Base-by-base conservation (phyloP, 345 rosid genomes). In the Eucalyptus tenuipes region DNA sequence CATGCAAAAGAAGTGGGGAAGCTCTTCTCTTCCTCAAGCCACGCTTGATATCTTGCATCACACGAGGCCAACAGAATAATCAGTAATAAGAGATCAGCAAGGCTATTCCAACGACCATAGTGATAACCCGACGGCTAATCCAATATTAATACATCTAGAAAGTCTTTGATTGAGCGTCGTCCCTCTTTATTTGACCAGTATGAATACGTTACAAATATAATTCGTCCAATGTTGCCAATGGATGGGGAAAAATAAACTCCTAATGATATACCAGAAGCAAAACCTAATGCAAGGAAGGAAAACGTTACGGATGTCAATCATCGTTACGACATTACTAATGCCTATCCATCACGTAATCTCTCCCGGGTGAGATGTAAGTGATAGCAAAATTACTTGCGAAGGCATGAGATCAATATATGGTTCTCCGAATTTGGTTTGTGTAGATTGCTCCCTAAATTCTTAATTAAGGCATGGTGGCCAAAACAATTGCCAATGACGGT, bases 401-500 rank as follows among this genome's bases (percentile, higher is more conserved):
- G 68, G 8, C 68, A 61, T 27, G 68, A 61, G 68, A 61, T 61
- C 31, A 61, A 61, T 27, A 29, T 61, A 61, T 12, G 33, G 33
- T 29, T 61, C 2, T 29, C 4, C 1, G 8, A 27, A 16, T 29
- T 29, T 3, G 1, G 16, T 13, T 12, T 13, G 8, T 61, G 33
- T n/a, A 13, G 8, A 61, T 61, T 29, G 61, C 13, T 12, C 31
- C 33, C 17, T 61, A 6, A 61, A 61, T 12, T 61, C 8, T 61
- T 29, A 61, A 61, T 13, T 61, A n/a, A 61, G 16, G 16, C 68
- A 61, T 13, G 68, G 16, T 13, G 8, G 5, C 25, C 27, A 55
- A 24, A 55, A 55, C 61, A 9, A 55, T 0, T 10, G 3, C 27
- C 3, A 2, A 55, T 55, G 27, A 24, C 6, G 0, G 22, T 55